These are phyloP conservation scores for Rhynchosporium agropyri DNA, from an alignment of 2,329 filamentous ascomycete genomes.

Conservation along the genomic window DNA sequence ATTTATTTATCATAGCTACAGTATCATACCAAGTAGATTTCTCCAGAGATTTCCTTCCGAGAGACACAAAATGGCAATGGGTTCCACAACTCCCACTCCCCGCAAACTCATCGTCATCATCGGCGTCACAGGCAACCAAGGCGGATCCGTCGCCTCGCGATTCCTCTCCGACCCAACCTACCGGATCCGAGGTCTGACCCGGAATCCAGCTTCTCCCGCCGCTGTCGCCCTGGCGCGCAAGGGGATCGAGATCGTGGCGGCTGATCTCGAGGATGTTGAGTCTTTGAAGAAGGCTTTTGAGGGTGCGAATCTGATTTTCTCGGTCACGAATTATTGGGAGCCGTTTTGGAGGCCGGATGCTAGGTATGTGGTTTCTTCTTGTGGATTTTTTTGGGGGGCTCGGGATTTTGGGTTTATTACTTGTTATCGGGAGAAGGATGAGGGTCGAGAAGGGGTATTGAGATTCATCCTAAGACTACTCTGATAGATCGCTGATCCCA, in stretches of 20 bases:
- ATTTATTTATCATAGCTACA: no score
- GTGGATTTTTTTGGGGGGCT: no score
- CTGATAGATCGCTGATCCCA: no score
- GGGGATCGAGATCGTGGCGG: conserved; percentile 49
- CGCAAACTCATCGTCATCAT: conserved; percentile 46
- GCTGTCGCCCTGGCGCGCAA: conserved; percentile 44
- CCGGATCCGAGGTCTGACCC: conserved; percentile 51
- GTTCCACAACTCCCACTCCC: not conserved
- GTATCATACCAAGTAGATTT: no score
- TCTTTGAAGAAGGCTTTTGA: conserved; percentile 47
- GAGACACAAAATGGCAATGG: not conserved
- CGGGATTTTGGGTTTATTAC: no score
- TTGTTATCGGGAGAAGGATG: no score
- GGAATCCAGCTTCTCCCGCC: conserved; percentile 44
- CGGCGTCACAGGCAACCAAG: conserved; percentile 52
- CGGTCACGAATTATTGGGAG: conserved; percentile 55
- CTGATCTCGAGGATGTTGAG: conserved; percentile 47
- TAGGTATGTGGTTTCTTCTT: not conserved
- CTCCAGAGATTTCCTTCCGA: no score
- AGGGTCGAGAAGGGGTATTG: no score
- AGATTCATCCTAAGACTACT: no score
- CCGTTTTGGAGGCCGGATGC: conserved; percentile 22
- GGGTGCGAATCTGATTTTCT: conserved; percentile 55
- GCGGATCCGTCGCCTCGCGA: conserved; percentile 51
- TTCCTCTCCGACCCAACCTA: conserved; percentile 47